Conservation (phyloP, 176 grass and related monocot genomes). For the Carex kokanica region DNA sequence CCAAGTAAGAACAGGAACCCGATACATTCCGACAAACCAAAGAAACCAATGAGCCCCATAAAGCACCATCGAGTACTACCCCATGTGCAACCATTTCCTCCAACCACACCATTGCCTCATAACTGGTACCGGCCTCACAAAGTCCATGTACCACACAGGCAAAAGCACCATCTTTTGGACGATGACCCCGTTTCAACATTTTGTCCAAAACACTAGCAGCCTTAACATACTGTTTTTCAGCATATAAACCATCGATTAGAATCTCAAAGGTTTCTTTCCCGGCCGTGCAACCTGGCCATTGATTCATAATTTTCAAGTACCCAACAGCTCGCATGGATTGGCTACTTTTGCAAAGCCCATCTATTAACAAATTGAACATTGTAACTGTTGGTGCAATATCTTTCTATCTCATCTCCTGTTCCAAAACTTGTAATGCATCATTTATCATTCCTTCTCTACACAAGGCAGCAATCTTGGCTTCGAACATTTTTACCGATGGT, state of each 20-base stretch:
- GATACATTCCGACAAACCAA: conserved; percentile 26
- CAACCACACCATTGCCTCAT: conserved; percentile 73
- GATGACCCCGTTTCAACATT: conserved; percentile 58
- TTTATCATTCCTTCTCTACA: conserved; percentile 45
- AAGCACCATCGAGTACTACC: conserved; percentile 33
- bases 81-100: conserved; percentile 83
- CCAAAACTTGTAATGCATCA: conserved; percentile 46
- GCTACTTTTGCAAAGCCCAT: conserved; percentile 50
- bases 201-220: conserved; percentile 56
- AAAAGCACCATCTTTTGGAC: conserved; percentile 41
- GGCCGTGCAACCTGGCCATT: conserved; percentile 45
- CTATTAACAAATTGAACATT: conserved; percentile 69
- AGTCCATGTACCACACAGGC: conserved; percentile 50
- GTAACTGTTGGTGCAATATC: conserved; percentile 44
- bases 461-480: conserved; percentile 50
- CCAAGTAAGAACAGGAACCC: conserved; percentile 14
- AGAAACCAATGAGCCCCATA: conserved; percentile 57
- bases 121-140: conserved; percentile 47
- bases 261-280: conserved; percentile 61
- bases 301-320: conserved; percentile 59
- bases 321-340: conserved; percentile 56
- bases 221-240: conserved; percentile 37
- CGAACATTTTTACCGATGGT: conserved; percentile 45
- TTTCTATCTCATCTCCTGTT: conserved; percentile 51
- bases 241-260: conserved; percentile 52